These are phyloP conservation scores for Ophiostoma triangulosporum DNA, from an alignment of 2,329 filamentous ascomycete genomes.

Conservation along the genomic window DNA sequence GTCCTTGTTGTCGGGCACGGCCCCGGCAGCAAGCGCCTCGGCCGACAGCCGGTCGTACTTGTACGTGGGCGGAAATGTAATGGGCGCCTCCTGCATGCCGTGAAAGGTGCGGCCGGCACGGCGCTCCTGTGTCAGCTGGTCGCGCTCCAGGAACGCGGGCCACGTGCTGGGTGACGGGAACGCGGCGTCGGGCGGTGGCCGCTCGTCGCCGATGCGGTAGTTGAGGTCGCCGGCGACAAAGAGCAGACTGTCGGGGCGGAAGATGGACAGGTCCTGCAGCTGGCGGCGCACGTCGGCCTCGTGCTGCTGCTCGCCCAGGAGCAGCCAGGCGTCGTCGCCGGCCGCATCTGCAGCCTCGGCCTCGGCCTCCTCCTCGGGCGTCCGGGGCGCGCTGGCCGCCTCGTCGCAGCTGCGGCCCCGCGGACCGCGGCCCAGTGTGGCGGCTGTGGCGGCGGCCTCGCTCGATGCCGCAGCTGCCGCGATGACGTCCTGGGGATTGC, in stretches of 20 bases:
- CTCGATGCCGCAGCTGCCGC: not conserved
- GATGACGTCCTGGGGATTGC: constrained; percentile 31
- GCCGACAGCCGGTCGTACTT: constrained; percentile 51
- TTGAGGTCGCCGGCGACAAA: constrained; percentile 90
- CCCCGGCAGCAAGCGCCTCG: constrained; percentile 16
- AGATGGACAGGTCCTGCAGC: constrained; percentile 52
- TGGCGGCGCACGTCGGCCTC: constrained; percentile 13
- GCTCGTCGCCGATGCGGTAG: constrained; percentile 66
- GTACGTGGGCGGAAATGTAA: constrained; percentile 84
- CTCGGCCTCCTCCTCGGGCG: constrained; percentile 24
- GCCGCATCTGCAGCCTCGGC: constrained; percentile 12
- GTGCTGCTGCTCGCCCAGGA: constrained; percentile 9
- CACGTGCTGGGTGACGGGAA: constrained; percentile 56
- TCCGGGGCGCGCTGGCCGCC: constrained; percentile 13
- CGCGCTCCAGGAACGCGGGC: constrained; percentile 51
- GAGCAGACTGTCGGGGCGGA: constrained; percentile 59
- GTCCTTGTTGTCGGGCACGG: constrained; percentile 19
- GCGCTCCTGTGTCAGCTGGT: constrained; percentile 69
- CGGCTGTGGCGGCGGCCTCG: not conserved
- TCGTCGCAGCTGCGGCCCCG: constrained; percentile 12
- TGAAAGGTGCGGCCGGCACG: constrained; percentile 59
- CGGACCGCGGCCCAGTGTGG: constrained; percentile 2
- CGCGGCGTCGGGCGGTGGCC: constrained; percentile 45
- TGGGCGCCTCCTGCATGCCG: constrained; percentile 57
- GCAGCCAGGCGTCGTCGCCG: constrained; percentile 23